Evolutionary conservation across 805 yeast genomes (phyloP), one percentile per base, ranked within the genome.

Genomic region (Cyberlindnera amylophila): DNA sequence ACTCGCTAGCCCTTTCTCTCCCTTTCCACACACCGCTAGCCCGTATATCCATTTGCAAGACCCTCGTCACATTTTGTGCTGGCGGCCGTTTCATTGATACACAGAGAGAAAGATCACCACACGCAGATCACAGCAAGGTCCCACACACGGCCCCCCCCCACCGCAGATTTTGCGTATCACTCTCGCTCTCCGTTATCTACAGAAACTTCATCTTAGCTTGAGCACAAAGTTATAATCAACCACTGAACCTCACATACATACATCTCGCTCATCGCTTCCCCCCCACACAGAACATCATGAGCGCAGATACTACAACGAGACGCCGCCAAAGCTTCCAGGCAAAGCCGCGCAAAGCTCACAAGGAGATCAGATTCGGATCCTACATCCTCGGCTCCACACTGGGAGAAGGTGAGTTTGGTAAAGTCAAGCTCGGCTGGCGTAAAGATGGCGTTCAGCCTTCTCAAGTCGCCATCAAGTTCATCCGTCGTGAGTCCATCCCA

Each of bases 341-440:
- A 18, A 64, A 59, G 40, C 37, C 53, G 5, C 42, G 39, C 44
- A 57, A 72, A 28, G 54, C 66, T 3, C 79, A 76, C 48, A 70
- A 84, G 49, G 89, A 84, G 58, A 82, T 84, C 16, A 75, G 95
- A 31, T 90, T 93, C 61, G 99, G 99, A 19, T 81, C 86, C 12
- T 93, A 90, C 58, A 77, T 86, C 17, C 72, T 93, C 7, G 99
- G 98, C 3, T 82, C 95, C 12, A 91, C 99, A 0, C 68, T 93
- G 12, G 99, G 99, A 27, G 96, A 93, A 66, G 99, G 99, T 37
- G 99, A 93, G 61, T 93, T 93, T 64, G 99, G 99, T 45, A 91
- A 93, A 64, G 99, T 93, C 45, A 93, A 91, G 62, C 71, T 93
- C 17, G 98, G 97, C 12, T 91, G 97, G 97, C 74, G 95, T 46